Evolutionary conservation across 176 grass and related monocot species (phyloP), one percentile per base, ranked within the genome.

Genomic region (Cenchrus fungigraminus): DNA sequence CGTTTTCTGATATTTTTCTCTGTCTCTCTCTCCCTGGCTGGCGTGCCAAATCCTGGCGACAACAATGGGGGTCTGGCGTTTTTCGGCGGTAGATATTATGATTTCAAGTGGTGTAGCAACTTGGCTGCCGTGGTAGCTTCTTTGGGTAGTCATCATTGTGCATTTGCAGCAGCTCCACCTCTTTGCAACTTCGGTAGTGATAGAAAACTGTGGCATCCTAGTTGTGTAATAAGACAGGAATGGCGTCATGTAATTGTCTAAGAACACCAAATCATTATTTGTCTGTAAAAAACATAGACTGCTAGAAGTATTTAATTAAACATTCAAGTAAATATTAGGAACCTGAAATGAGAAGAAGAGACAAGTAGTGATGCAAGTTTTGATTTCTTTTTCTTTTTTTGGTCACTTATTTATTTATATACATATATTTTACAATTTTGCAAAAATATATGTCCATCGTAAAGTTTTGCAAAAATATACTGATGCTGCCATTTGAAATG

Each of bases 31-130:
- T 42, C 37, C 37, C 37, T 40, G 37, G 37, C 37, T 20, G 32
- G 87, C 52, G 62, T 74, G 64, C 70, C 82, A 89, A 76, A 89
- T 89, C 87, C 77, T 54, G 62, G 77, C 62, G 82, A 89, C 77
- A 89, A 81, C 77, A 85, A 89, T 85, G 32, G 60, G 70, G 70
- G 40, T 29, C 51, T 9, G 34, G 37, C 40, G 11, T 9, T 63
- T 71, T 67, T 74, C 8, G 2, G 55, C n/a, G 8, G 62, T 51
- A 86, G n/a, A 86, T 65, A 77, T 81, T 45, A 16, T 86, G 78
- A 75, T 85, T 64, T 64, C 56, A 53, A 65, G 74, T 88, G 86
- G 63, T 42, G 64, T 60, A 60, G 6, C 53, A 75, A 43, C 14
- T 82, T 67, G 25, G 63, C 16, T 63, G 82, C 69, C 80, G 79